These are phyloP conservation scores for Leccinum obscurum DNA, from an alignment of 768 basidiomycete species.

Conservation along the genomic window DNA sequence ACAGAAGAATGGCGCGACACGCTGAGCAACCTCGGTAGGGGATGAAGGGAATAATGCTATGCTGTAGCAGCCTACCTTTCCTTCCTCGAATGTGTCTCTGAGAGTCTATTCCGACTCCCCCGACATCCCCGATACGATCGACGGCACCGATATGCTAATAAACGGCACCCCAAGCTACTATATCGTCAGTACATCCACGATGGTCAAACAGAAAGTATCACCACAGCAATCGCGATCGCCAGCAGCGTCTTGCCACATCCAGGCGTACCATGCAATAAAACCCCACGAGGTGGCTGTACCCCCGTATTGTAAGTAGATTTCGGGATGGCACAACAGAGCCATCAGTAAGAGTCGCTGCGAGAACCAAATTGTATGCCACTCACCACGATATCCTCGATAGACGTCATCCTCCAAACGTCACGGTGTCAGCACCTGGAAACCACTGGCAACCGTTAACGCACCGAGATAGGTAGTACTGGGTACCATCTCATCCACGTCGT, in stretches of 20 bases:
- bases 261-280: slow-evolving; percentile 91
- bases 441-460: too few relatives aligned
- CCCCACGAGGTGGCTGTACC: slow-evolving; percentile 88
- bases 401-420: too few relatives aligned
- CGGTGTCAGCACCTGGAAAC: too few relatives aligned
- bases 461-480: too few relatives aligned
- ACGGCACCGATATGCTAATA: slow-evolving; percentile 92
- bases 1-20: slow-evolving; percentile 87
- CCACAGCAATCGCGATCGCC: slow-evolving; percentile 94
- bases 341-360: too few relatives aligned
- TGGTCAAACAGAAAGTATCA: slow-evolving; percentile 37
- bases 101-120: slow-evolving; percentile 98
- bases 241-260: slow-evolving; percentile 96
- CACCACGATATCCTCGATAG: too few relatives aligned
- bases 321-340: slow-evolving; percentile 73
- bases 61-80: slow-evolving; percentile 59
- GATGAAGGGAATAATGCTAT: neutral
- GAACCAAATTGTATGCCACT: too few relatives aligned
- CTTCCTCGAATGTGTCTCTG: slow-evolving; percentile 95
- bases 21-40: slow-evolving; percentile 41
- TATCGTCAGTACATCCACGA: neutral
- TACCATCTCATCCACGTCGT: too few relatives aligned
- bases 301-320: slow-evolving; percentile 92
- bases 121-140: slow-evolving; percentile 96
- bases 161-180: slow-evolving; percentile 93